Conservation (phyloP, 257 asterid species). For the Petunia axillaris region DNA sequence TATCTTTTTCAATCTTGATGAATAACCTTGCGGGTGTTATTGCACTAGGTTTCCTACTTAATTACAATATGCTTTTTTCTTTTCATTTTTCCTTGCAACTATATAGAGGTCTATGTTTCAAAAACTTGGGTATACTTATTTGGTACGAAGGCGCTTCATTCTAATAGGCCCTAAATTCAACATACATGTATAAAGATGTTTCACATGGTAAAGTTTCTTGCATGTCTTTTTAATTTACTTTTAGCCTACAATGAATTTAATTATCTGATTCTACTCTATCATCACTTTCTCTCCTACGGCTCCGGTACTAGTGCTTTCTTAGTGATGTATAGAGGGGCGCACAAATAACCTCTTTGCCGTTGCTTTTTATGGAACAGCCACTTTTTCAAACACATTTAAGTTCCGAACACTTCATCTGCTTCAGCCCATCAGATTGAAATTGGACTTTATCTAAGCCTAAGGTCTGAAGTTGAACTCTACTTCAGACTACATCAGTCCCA, state of each 20-base stretch:
- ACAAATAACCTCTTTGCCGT: too few species aligned
- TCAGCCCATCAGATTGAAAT: too few species aligned
- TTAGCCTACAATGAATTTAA: not conserved
- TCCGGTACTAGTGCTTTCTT: not conserved
- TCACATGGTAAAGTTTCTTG: not conserved
- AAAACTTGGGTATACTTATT: not conserved
- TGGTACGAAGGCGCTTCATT: slow-evolving; percentile 9
- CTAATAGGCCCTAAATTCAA: not conserved
- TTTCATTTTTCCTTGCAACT: slow-evolving; percentile 15
- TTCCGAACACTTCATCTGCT: too few species aligned
- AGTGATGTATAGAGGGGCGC: slow-evolving; percentile 11
- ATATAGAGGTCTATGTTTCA: not conserved
- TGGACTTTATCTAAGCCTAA: too few species aligned
- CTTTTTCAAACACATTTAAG: too few species aligned
- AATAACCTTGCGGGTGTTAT: not conserved
- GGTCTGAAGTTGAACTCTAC: too few species aligned
- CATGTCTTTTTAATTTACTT: not conserved
- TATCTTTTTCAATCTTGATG: slow-evolving; percentile 2
- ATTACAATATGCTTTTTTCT: not conserved
- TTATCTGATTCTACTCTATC: not conserved
- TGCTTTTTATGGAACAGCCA: too few species aligned
- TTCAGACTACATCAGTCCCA: too few species aligned
- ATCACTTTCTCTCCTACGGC: not conserved
- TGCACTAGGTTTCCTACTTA: not conserved
- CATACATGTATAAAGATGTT: slow-evolving; percentile 1